Evolutionary conservation across 164 flowering plant genomes (phyloP), one percentile per base, ranked within the genome.

Genomic region (Aristolochia contorta): DNA sequence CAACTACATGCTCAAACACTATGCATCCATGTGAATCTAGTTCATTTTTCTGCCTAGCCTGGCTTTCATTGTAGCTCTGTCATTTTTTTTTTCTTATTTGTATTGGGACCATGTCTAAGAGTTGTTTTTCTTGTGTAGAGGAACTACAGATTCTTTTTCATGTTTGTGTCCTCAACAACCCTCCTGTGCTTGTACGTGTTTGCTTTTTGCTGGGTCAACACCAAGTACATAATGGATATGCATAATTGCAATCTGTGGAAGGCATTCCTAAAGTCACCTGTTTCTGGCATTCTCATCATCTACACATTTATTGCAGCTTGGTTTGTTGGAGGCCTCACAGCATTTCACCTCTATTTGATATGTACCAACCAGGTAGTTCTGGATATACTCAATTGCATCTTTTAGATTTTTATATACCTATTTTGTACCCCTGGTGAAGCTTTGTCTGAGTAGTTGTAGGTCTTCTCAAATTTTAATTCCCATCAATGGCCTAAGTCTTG

Each of bases 321-420:
- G 96, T 89, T 89, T 59, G 90, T 89, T 49, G 92, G 96, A 27
- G 96, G 96, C 13, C 87, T 89, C 55, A 83, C 92, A 9, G 73
- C 70, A 14, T 88, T 88, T 64, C 96, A 86, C 67, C 58, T 83
- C 30, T 84, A 86, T 68, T 66, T 86, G 27, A 77, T 86, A 60
- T 59, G 63, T 64, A 82, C 82, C 65, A 89, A 89, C 69, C 92
- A 86, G 89, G 90, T 84, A 56, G 23, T 18, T 16, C 54, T 50
- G 43, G 7, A 37, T 37, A 37, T 22, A 10, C 33, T 60, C 21
- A 20, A 16, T 54, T 56, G 7, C 23, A 13, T 54, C 27, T 54
- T 21, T 15, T 54, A 54, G 56, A 54, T 54, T 19, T 54, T 2
- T 49, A 18, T 5, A 18, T 18, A 4, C 6, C 43, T 0, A 37